Base-by-base conservation (phyloP, 2,329 filamentous ascomycete genomes). In the Davidsoniella neocaledoniae region DNA sequence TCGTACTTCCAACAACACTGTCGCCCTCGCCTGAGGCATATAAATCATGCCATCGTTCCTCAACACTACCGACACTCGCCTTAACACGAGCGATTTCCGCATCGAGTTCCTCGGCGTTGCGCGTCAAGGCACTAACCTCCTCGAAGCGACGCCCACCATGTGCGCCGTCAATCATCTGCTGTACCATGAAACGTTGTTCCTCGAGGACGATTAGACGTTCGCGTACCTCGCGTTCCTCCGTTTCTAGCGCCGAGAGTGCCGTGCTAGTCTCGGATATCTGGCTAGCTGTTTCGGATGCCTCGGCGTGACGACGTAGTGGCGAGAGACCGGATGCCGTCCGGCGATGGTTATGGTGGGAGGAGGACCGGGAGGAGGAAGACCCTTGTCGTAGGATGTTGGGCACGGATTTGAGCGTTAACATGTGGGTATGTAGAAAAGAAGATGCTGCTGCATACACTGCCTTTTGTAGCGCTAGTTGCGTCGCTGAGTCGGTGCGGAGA, bases 141-240 rank as follows among this genome's bases (percentile, higher is more conserved):
- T 94, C 88, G 56, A 94, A 93, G 52, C 85, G 79, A 25, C 85
- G 71, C 9, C 83, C 76, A 40, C 79, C 81, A 44, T 81, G 81
- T 0, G 87, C 86, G 53, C 81, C 77, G 6, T 76, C 76, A 42
- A 94, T 77, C 86, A 94, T 94, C 57, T 85, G 79, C 37, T 80
- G 77, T 0, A 95, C 86, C 65, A 94, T 78, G 64, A 93, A 94
- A 55, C 80, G 82, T 62, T 95, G 88, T 64, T 95, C 88, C 62
- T 94, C 86, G 1, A 95, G 71, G 5, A 95, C 81, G 26, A 91
- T 83, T 10, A 94, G 67, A 3, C 79, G 71, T 58, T 94, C 87
- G 14, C 83, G 76, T 1, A 93, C 67, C 17, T 85, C 77, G 61
- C 86, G 90, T 62, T 94, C 87, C 60, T 94, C 86, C 0, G 74